Conservation (phyloP, 345 rosid genomes). For the Lumnitzera racemosa region DNA sequence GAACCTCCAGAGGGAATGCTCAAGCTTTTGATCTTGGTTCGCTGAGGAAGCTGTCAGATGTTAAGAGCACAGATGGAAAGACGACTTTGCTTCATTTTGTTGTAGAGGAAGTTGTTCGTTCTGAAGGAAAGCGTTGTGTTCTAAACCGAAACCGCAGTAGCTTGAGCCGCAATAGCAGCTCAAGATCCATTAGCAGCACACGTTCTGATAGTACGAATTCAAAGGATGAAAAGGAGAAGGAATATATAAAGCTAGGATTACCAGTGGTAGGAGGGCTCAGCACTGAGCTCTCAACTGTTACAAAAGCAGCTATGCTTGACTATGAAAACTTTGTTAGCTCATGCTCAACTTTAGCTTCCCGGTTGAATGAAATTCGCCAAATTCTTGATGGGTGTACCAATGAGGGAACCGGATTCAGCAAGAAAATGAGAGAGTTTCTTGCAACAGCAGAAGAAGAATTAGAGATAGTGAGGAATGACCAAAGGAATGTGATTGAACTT, state of each 20-base stretch:
- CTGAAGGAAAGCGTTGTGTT: conserved; percentile 73
- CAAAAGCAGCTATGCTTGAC: conserved; percentile 73
- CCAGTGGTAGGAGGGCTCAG: conserved; percentile 72
- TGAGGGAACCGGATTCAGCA: conserved; percentile 33
- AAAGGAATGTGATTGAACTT: conserved; percentile 45
- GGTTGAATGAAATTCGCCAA: conserved; percentile 30
- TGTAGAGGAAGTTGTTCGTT: conserved; percentile 67
- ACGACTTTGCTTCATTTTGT: conserved; percentile 82
- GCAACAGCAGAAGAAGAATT: conserved; percentile 56
- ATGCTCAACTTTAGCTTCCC: conserved; percentile 33
- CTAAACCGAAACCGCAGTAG: conserved; percentile 32
- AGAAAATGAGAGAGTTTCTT: conserved; percentile 50
- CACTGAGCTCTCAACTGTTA: conserved; percentile 61
- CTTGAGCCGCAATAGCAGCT: conserved; percentile 30
- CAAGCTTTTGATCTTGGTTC: conserved; percentile 72
- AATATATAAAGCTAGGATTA: conserved; percentile 58
- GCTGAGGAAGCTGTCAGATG: conserved; percentile 73
- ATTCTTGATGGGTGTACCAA: conserved; percentile 21
- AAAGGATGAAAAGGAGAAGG: conserved; percentile 55
- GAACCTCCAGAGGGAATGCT: conserved; percentile 86
- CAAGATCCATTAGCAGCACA: conserved; percentile 17
- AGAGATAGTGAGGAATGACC: conserved; percentile 35
- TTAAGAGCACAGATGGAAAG: conserved; percentile 73
- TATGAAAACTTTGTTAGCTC: conserved; percentile 35
- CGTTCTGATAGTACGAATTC: conserved; percentile 13